These are phyloP conservation scores for Termitomyces sp. DNA, from an alignment of 768 basidiomycete species.

Conservation along the genomic window DNA sequence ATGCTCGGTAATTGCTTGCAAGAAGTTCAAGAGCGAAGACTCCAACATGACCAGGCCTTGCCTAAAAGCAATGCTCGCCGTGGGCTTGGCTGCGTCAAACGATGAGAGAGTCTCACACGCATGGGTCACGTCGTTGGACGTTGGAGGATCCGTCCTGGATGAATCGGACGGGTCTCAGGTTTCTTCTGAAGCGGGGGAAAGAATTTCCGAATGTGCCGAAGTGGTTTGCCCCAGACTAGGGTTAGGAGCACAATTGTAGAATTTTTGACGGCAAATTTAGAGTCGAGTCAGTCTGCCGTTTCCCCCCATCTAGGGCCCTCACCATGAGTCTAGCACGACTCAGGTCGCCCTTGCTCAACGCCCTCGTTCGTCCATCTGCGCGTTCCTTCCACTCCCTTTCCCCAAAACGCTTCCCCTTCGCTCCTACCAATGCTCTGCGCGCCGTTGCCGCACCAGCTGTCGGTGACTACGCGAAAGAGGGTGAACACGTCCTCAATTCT, in stretches of 20 bases:
- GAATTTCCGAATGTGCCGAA: conserved; percentile 5
- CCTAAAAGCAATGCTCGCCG: background rate
- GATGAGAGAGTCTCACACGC: background rate
- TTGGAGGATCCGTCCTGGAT: background rate
- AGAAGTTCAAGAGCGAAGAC: background rate
- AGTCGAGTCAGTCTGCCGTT: conserved; percentile 16
- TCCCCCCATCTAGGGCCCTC: conserved; percentile 14
- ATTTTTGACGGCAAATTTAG: conserved; percentile 12
- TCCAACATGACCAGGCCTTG: background rate
- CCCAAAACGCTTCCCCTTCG: conserved; percentile 31
- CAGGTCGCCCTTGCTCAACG: conserved; percentile 34
- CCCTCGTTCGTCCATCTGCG: conserved; percentile 27
- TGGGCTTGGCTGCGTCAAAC: background rate
- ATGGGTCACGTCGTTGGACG: background rate
- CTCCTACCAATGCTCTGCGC: conserved; percentile 50
- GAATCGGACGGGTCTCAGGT: conserved; percentile 6
- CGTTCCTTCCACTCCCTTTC: conserved; percentile 54
- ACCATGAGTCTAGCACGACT: conserved; percentile 43
- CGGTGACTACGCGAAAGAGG: conserved; percentile 62
- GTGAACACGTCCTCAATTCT: conserved; percentile 82
- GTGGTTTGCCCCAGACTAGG: conserved; percentile 5
- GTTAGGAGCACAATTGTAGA: conserved; percentile 11
- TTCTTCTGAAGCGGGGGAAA: background rate
- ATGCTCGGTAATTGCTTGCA: background rate
- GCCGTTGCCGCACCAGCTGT: conserved; percentile 77